Base-by-base conservation (phyloP, 495 filamentous ascomycete species). In the Annulohypoxylon maeteangense region DNA sequence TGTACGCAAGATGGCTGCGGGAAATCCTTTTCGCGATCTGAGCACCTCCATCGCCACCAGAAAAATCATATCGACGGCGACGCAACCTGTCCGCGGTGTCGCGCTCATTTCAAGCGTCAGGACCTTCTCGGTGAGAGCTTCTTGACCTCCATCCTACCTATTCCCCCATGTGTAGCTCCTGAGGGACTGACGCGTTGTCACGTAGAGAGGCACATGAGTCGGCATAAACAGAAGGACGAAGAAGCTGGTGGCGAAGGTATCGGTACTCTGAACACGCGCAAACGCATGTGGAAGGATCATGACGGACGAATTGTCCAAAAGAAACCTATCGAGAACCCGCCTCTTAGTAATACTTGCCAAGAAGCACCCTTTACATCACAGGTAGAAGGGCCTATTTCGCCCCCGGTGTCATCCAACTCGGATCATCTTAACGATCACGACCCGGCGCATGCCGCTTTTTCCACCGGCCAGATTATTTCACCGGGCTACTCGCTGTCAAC, bases 231-330 rank as follows among this genome's bases (percentile, higher is more conserved):
- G 75, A 87, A 87, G 63, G 88, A 90, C 68, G 83, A 84, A 55
- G 86, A 88, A 75, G 87, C 87, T 22, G 88, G 87, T 0, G 88
- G 87, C 0, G 82, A 84, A 50, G 88, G 88, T 0, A 74, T 81
- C 48, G 88, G 88, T 0, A 76, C 87, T 27, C 70, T 90, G 57
- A 85, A 87, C n/a, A 90, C 88, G 0, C 79, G 88, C 34, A 90
- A 90, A 62, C 75, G 88, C 53, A 85, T 86, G 62, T 87, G 87
- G 78, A 83, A 85, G 64, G 85, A 87, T 54, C 79, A 78, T 38
- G 80, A 88, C 72, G 88, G 88, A 7, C 82, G 81, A 14, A 88
- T 90, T 60, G 79, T 89, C 12, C 83, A 80, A 36, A 79, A 79
- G 48, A 73, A 79, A 25, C 78, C 81, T 22, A 72, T 76, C 62